Evolutionary conservation across 2,329 filamentous ascomycete genomes (phyloP).

Genomic region (Colletotrichum tanaceti): DNA sequence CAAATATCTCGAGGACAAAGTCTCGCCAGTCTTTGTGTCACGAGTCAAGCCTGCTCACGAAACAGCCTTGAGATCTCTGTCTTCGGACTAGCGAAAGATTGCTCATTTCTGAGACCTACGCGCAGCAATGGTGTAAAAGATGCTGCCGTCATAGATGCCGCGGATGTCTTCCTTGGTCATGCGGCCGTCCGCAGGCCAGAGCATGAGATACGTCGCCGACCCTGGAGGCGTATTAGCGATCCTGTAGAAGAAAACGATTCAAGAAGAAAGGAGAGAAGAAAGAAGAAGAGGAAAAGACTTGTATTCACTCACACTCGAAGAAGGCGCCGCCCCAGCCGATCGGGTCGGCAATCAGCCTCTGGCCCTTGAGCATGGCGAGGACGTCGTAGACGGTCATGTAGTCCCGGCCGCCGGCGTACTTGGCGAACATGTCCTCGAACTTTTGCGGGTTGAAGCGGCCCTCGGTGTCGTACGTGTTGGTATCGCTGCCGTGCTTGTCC

Average conservation of each 20-base stretch:
- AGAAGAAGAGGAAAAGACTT: too few species aligned
- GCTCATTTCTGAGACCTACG: background rate
- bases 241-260: too few species aligned
- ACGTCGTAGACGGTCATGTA: constrained; percentile 53
- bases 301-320: constrained; percentile 46
- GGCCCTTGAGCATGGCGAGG: constrained; percentile 51
- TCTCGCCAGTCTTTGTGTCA: too few species aligned
- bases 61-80: background rate
- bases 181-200: constrained; percentile 64
- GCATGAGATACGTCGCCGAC: constrained; percentile 58
- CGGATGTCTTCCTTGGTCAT: constrained; percentile 66
- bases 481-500: constrained; percentile 60
- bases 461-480: constrained; percentile 59
- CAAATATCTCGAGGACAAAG: too few species aligned
- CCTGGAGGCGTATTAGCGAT: constrained; percentile 36
- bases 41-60: too few species aligned
- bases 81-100: too few species aligned
- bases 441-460: constrained; percentile 61
- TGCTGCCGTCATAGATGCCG: constrained; percentile 43
- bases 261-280: too few species aligned
- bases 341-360: constrained; percentile 56
- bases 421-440: constrained; percentile 63
- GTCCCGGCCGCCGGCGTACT: constrained; percentile 56
- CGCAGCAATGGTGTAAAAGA: constrained; percentile 31
- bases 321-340: constrained; percentile 49